Conservation (phyloP, 2,329 filamentous ascomycete genomes). For the Ustilaginoidea virens region DNA sequence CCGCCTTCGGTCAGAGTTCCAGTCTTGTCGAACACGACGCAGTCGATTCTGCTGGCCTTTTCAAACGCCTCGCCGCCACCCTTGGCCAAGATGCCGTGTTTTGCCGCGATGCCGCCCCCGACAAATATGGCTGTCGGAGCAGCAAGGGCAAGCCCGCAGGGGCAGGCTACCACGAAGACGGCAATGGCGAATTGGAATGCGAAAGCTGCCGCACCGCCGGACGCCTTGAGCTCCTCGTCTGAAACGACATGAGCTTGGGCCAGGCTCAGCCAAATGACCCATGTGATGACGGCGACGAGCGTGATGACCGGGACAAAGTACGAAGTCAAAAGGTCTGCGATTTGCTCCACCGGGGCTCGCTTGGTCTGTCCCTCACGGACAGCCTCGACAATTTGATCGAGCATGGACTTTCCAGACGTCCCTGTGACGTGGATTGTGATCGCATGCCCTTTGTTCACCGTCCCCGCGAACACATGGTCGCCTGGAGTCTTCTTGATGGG, state of each 20-base stretch:
- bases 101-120: slow-evolving; percentile 63
- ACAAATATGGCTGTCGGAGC: slow-evolving; percentile 78
- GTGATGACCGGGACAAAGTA: slow-evolving; percentile 67
- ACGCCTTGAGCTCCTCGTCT: slow-evolving; percentile 35
- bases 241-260: slow-evolving; percentile 44
- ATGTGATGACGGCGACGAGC: slow-evolving; percentile 52
- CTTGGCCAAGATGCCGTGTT: slow-evolving; percentile 67
- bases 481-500: slow-evolving; percentile 47
- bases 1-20: slow-evolving; percentile 65
- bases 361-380: slow-evolving; percentile 66
- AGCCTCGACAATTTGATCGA: slow-evolving; percentile 64
- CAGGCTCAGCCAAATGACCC: slow-evolving; percentile 54
- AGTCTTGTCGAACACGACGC: slow-evolving; percentile 80
- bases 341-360: slow-evolving; percentile 59
- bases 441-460: slow-evolving; percentile 53
- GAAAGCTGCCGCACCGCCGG: slow-evolving; percentile 56
- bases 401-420: slow-evolving; percentile 53
- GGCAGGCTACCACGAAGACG: slow-evolving; percentile 77
- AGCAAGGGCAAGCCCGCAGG: slow-evolving; percentile 71
- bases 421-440: slow-evolving; percentile 49
- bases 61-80: slow-evolving; percentile 78
- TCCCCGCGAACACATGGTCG: slow-evolving; percentile 56
- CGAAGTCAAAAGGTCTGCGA: slow-evolving; percentile 56
- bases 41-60: slow-evolving; percentile 63
- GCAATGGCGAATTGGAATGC: slow-evolving; percentile 71